Evolutionary conservation across 768 basidiomycete genomes (phyloP).

Genomic region (Pleurotus djamor): DNA sequence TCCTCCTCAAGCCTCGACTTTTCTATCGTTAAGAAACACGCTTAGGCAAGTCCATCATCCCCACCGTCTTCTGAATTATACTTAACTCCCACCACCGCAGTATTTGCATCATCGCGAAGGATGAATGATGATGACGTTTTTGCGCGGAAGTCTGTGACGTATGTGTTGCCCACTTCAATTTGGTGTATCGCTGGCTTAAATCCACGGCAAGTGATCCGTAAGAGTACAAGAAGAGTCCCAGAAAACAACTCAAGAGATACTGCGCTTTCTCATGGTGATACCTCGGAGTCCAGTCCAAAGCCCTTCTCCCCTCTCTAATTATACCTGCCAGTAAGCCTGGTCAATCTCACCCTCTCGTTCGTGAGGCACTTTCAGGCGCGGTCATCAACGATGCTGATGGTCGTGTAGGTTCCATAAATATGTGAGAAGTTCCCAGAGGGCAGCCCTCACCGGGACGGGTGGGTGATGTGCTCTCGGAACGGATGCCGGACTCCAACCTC

Average conservation of each 20-base stretch:
- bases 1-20: neutral
- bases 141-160: neutral
- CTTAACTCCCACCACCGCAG: neutral
- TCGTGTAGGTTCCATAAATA: neutral
- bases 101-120: neutral
- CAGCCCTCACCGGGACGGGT: neutral
- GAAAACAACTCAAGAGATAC: neutral
- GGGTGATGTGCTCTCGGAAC: neutral
- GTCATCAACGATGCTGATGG: neutral
- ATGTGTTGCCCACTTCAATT: neutral
- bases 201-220: neutral
- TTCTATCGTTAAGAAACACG: neutral
- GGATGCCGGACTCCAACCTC: neutral
- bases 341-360: neutral
- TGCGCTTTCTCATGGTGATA: constrained; percentile 7
- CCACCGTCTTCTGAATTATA: neutral
- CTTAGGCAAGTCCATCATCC: neutral
- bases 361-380: neutral
- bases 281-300: neutral
- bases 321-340: neutral
- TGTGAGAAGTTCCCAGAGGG: neutral
- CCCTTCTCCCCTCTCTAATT: neutral
- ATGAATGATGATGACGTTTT: neutral
- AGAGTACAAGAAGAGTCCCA: neutral
- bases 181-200: neutral